phyloP scores from a whole-genome alignment of 1,284 basidiomycete species.

The Lignosus rhinocerotis region DNA sequence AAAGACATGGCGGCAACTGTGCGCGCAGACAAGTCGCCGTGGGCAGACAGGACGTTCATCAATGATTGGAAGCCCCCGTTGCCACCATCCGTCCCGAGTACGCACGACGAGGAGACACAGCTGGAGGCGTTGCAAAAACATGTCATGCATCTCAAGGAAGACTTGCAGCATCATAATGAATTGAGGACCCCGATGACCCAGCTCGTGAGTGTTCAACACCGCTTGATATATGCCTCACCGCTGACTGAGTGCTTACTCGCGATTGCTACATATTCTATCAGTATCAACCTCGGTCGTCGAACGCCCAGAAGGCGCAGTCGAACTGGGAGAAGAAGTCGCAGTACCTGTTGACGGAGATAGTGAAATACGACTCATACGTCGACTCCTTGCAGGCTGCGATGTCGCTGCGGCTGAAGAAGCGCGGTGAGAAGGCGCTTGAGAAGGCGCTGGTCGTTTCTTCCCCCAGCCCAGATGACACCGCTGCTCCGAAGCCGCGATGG shows the following conservation, averaged over 20 bases:
- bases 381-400: constrained; percentile 85
- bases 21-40: constrained; percentile 63
- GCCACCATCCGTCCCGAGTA: constrained; percentile 79
- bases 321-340: constrained; percentile 95
- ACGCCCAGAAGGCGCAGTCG: constrained; percentile 72
- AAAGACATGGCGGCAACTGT: constrained; percentile 64
- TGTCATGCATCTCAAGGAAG: constrained; percentile 72
- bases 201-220: constrained; percentile 53
- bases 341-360: constrained; percentile 87
- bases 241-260: constrained; percentile 5
- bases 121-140: constrained; percentile 85
- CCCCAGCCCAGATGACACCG: constrained; percentile 39
- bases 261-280: constrained; percentile 33
- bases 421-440: constrained; percentile 86
- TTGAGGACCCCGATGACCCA: constrained; percentile 82
- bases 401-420: constrained; percentile 77
- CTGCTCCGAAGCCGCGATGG: constrained; percentile 43
- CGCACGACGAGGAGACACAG: constrained; percentile 91
- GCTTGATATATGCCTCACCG: constrained; percentile 3
- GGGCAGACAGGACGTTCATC: constrained; percentile 77
- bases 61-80: constrained; percentile 94
- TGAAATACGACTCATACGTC: constrained; percentile 96
- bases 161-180: constrained; percentile 83
- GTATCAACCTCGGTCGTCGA: constrained; percentile 80
- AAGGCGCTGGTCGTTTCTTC: constrained; percentile 54